Conservation (phyloP, 345 rosid genomes). For the Euclidium syriacum region DNA sequence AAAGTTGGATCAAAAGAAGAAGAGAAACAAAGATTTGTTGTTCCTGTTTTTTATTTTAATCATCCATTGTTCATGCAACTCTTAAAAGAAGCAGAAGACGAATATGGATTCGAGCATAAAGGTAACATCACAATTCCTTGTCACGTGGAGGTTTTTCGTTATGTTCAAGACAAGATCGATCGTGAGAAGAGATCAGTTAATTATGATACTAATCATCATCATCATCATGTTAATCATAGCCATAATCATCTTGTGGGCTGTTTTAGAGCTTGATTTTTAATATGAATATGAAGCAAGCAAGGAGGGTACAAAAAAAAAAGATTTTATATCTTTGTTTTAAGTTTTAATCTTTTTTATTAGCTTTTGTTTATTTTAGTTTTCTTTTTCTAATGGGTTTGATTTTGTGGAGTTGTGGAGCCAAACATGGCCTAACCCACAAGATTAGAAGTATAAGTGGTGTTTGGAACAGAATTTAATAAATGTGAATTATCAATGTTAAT, state of each 20-base stretch:
- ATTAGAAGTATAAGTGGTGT: slow-evolving; percentile 8
- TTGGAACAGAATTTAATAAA: not conserved
- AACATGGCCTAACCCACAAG: slow-evolving; percentile 35
- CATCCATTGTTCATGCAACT: slow-evolving; percentile 60
- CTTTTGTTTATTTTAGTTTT: not conserved
- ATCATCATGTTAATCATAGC: slow-evolving; percentile 10
- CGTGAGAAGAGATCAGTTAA: slow-evolving; percentile 39
- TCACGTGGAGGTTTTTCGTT: slow-evolving; percentile 48
- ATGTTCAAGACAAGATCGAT: slow-evolving; percentile 47
- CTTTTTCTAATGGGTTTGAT: not conserved
- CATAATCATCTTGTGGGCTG: slow-evolving; percentile 42
- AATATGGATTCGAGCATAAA: slow-evolving; percentile 59
- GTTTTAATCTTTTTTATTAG: not conserved
- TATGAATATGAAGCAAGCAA: slow-evolving; percentile 3
- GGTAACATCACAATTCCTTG: slow-evolving; percentile 62
- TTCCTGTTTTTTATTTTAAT: slow-evolving; percentile 49
- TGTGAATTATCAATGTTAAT: not conserved
- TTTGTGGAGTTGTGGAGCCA: slow-evolving; percentile 36
- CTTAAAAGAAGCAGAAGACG: slow-evolving; percentile 50
- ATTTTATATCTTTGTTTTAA: not conserved
- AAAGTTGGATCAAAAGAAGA: slow-evolving; percentile 48
- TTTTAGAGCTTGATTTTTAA: slow-evolving; percentile 65
- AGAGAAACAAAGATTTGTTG: slow-evolving; percentile 44
- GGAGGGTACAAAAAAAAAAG: not conserved
- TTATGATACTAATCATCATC: slow-evolving; percentile 30